A percentile compares a stretch with the other conserved stretches of the same genome.
phyloP scores from a whole-genome alignment of 1,284 basidiomycete genomes.

The Cutaneotrichosporon mucoides region DNA sequence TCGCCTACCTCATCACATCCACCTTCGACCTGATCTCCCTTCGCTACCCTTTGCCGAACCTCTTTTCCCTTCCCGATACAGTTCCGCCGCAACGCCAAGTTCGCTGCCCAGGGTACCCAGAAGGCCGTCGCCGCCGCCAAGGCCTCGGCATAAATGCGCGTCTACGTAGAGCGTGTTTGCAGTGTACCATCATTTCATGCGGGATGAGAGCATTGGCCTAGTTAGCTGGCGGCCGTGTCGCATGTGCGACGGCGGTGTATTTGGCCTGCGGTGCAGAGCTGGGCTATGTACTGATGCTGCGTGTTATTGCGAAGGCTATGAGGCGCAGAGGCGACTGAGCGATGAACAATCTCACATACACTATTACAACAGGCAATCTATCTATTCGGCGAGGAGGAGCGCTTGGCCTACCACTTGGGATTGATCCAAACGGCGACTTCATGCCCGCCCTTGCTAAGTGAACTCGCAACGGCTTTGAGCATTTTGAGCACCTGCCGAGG shows the following conservation, averaged over 20 bases:
- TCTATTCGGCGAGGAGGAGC: no score
- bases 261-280: background rate
- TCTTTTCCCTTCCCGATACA: conserved; percentile 13
- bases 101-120: conserved; percentile 49
- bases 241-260: no score
- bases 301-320: no score
- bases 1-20: background rate
- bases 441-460: background rate
- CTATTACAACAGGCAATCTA: background rate
- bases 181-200: conserved; percentile 18
- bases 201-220: conserved; percentile 22
- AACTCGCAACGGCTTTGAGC: background rate
- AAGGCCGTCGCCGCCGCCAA: conserved; percentile 43
- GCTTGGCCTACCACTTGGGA: conserved; percentile 9
- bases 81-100: conserved; percentile 52
- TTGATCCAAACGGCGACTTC: conserved; percentile 7
- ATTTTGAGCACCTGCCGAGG: background rate
- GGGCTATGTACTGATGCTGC: background rate
- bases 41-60: background rate
- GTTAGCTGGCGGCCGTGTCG: background rate
- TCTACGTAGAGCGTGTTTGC: conserved; percentile 5
- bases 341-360: background rate
- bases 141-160: conserved; percentile 27
- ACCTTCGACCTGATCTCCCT: background rate
- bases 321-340: no score